phyloP scores from a whole-genome alignment of 1,284 basidiomycete genomes.

The Cutaneotrichosporon cutaneum region DNA sequence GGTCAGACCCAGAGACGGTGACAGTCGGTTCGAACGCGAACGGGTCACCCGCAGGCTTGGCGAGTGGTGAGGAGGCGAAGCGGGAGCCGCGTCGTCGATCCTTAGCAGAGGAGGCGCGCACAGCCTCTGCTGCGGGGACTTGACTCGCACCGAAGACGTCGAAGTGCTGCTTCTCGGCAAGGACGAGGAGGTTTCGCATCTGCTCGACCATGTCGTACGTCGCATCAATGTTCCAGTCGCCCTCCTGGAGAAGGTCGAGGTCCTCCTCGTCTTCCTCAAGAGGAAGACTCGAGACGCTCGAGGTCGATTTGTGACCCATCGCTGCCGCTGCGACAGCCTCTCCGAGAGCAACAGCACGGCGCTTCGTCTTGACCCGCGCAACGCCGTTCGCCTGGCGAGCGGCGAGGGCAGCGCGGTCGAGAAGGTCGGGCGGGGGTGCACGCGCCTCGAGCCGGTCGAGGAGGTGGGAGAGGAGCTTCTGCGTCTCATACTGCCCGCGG shows the following conservation, averaged over 20 bases:
- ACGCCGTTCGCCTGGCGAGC: conserved; percentile 19
- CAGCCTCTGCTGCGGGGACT: conserved; percentile 12
- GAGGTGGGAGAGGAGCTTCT: conserved; percentile 42
- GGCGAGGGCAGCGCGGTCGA: conserved; percentile 35
- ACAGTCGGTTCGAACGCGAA: background rate
- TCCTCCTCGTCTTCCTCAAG: conserved; percentile 27
- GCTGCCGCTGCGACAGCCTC: conserved; percentile 30
- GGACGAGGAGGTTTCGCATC: conserved; percentile 37
- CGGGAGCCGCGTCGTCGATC: background rate
- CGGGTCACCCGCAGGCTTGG: background rate
- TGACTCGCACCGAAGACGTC: conserved; percentile 32
- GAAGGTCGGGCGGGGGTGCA: conserved; percentile 34
- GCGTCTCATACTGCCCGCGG: conserved; percentile 42
- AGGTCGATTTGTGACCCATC: background rate
- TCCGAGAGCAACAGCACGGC: conserved; percentile 26
- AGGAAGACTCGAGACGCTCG: background rate
- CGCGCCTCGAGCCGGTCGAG: conserved; percentile 42
- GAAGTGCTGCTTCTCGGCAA: conserved; percentile 37
- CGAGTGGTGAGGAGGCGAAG: background rate
- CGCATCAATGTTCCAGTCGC: conserved; percentile 37
- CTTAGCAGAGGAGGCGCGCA: conserved; percentile 8
- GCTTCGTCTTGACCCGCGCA: conserved; percentile 21
- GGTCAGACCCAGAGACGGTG: conserved; percentile 12
- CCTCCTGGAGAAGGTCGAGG: conserved; percentile 25
- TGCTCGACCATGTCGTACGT: conserved; percentile 45